Evolutionary conservation across 106 monocot genomes (phyloP).

Genomic region (Dactylorhiza incarnata): DNA sequence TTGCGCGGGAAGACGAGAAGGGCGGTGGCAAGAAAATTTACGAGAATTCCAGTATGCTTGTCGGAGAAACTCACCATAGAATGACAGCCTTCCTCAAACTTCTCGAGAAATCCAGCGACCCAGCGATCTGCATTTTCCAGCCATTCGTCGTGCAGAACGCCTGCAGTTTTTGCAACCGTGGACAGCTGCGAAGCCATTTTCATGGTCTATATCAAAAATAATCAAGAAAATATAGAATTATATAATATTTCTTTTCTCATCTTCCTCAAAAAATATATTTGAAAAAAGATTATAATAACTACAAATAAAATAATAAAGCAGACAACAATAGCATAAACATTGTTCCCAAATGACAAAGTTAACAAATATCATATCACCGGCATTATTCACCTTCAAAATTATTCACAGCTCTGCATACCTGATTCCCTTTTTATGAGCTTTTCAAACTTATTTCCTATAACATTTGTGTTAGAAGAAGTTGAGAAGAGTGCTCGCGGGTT

Average conservation of each 20-base stretch:
- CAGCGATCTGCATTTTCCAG: conserved; percentile 96
- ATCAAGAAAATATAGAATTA: not conserved
- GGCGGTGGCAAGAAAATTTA: no score
- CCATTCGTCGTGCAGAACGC: conserved; percentile 75
- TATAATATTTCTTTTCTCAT: not conserved
- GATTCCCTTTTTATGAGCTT: no score
- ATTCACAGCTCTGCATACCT: no score
- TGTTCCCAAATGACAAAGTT: no score
- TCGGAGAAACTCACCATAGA: conserved; percentile 51
- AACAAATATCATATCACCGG: no score
- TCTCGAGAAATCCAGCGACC: conserved; percentile 93
- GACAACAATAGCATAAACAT: no score
- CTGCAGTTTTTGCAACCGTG: conserved; percentile 58
- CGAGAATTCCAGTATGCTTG: not conserved
- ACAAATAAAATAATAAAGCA: no score
- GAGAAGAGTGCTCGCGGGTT: no score
- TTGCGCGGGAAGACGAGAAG: no score
- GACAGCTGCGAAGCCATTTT: conserved; percentile 29
- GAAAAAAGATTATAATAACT: not conserved
- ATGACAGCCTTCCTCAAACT: conserved; percentile 89
- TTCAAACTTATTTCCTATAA: no score
- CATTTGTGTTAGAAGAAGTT: no score
- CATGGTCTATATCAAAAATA: not conserved
- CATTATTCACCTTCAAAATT: no score
- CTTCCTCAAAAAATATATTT: not conserved